Evolutionary conservation across 257 asterid species (phyloP).

Genomic region (Asclepias syriaca): DNA sequence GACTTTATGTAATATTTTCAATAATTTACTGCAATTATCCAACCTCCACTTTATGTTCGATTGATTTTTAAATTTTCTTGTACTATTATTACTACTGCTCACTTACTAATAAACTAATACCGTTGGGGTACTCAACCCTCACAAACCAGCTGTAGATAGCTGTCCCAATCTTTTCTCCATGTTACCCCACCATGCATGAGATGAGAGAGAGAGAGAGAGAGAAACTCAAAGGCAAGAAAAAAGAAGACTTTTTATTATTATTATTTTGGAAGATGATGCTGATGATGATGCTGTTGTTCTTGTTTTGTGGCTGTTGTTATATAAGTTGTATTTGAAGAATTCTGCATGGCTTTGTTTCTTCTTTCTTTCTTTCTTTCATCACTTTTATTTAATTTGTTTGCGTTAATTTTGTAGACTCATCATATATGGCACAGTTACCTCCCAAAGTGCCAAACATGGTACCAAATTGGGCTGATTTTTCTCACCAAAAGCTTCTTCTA

Average conservation of each 20-base stretch:
- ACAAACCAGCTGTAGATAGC: conserved; percentile 76
- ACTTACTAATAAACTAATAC: conserved; percentile 43
- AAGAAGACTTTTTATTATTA: too few species aligned
- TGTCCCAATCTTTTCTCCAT: conserved; percentile 78
- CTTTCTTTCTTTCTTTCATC: too few species aligned
- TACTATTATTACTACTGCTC: conserved; percentile 29
- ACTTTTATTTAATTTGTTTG: not conserved
- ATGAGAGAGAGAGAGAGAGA: not conserved
- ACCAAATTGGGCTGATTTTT: conserved; percentile 54
- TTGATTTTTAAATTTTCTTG: too few species aligned
- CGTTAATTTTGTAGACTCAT: not conserved
- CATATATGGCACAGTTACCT: conserved; percentile 73
- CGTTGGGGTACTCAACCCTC: conserved; percentile 60
- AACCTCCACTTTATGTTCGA: too few species aligned
- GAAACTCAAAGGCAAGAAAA: not conserved
- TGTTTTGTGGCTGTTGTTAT: conserved; percentile 32
- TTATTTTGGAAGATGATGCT: not conserved
- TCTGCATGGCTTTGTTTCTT: conserved; percentile 21
- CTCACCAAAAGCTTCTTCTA: conserved; percentile 28
- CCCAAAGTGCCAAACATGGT: conserved; percentile 68
- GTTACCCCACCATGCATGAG: conserved; percentile 49
- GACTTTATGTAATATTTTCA: too few species aligned
- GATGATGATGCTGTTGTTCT: conserved; percentile 34
- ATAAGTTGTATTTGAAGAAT: conserved; percentile 24
- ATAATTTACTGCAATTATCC: too few species aligned